Evolutionary conservation across 2,329 filamentous ascomycete genomes (phyloP).

Genomic region (Nemania diffusa): DNA sequence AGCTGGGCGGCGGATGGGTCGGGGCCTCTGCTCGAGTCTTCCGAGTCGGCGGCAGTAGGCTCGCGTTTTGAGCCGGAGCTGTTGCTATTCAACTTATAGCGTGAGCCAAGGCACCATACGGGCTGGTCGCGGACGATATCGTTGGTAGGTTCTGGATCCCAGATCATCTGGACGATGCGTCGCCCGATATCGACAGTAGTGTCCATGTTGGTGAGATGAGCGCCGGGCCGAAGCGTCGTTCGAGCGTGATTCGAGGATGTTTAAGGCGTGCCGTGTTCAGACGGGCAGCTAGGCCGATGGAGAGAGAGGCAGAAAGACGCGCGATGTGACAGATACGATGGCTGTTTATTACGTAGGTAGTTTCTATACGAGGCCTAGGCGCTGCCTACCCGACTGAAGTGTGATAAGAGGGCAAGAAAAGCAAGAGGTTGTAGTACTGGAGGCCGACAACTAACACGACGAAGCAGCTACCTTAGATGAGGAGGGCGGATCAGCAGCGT

Average conservation of each 20-base stretch:
- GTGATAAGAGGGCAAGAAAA: background rate
- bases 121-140: slow-evolving; percentile 72
- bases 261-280: background rate
- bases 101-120: slow-evolving; percentile 82
- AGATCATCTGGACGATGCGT: slow-evolving; percentile 88
- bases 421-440: background rate
- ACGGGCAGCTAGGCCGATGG: background rate
- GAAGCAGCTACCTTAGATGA: background rate
- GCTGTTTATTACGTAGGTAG: slow-evolving; percentile 14
- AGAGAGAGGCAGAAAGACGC: background rate
- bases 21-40: slow-evolving; percentile 27
- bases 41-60: slow-evolving; percentile 14
- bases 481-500: background rate
- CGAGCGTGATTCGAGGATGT: background rate
- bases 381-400: background rate
- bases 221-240: background rate
- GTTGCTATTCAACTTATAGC: slow-evolving; percentile 58
- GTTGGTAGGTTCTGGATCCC: slow-evolving; percentile 89
- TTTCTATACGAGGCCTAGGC: slow-evolving; percentile 4
- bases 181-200: slow-evolving; percentile 77
- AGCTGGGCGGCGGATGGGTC: slow-evolving; percentile 43
- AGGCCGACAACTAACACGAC: background rate
- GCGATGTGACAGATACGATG: background rate
- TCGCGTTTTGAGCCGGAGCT: slow-evolving; percentile 32
- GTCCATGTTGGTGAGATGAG: slow-evolving; percentile 42